Evolutionary conservation across 257 asterid genomes (phyloP).

Genomic region (Lycium ferocissimum): DNA sequence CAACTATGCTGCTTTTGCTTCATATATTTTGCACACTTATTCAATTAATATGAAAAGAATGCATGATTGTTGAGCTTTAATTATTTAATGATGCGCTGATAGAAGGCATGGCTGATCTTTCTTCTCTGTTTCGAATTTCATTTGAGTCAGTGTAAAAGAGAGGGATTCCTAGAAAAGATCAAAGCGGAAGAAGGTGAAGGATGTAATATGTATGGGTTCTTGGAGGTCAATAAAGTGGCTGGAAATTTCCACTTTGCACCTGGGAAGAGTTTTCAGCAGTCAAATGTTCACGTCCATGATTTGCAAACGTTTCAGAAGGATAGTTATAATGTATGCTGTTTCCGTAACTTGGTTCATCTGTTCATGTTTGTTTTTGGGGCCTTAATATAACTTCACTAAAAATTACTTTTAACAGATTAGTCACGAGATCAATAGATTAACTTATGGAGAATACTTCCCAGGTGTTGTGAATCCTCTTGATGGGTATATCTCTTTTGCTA

Average conservation of each 20-base stretch:
- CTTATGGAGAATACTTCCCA: conserved; percentile 88
- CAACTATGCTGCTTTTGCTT: conserved; percentile 19
- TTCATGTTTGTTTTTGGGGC: conserved; percentile 25
- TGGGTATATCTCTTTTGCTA: conserved; percentile 58
- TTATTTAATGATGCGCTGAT: conserved; percentile 16
- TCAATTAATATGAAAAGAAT: background rate
- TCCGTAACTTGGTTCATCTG: background rate
- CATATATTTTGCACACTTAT: background rate
- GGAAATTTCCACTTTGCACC: conserved; percentile 99
- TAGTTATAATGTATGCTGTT: conserved; percentile 83
- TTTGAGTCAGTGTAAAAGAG: conserved; percentile 83
- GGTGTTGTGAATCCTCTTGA: conserved; percentile 98
- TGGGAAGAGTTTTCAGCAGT: conserved; percentile 98
- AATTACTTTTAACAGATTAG: conserved; percentile 62
- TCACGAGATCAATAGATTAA: conserved; percentile 87
- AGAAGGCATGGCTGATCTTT: conserved; percentile 17
- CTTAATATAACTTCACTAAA: conserved; percentile 31
- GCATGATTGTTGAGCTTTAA: background rate
- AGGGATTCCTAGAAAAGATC: conserved; percentile 91
- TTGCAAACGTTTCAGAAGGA: conserved; percentile 90
- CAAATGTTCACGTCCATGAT: conserved; percentile 87
- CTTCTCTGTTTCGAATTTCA: conserved; percentile 29
- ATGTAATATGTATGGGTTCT: conserved; percentile 86
- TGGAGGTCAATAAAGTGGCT: conserved; percentile 95
- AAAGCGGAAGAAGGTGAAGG: conserved; percentile 99